phyloP scores from a whole-genome alignment of 169 alveolate species.

The Plasmodium blacklocki region DNA sequence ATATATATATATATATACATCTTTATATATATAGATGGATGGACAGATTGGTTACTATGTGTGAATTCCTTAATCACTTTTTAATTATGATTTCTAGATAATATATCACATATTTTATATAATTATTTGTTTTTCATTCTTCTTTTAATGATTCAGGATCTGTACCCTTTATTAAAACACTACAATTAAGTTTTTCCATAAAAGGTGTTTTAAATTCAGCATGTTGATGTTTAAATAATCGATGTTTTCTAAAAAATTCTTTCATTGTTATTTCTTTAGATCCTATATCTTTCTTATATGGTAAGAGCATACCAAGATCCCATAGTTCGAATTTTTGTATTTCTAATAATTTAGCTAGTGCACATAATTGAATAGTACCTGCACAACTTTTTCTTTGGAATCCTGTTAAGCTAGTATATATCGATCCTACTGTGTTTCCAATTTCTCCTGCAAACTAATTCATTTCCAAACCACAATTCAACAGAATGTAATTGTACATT shows the following conservation, averaged over 20 bases:
- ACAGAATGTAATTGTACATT: conserved; percentile 79
- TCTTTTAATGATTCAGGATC: neutral
- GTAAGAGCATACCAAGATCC: conserved; percentile 85
- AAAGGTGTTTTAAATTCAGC: conserved; percentile 54
- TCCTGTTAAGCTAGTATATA: conserved; percentile 84
- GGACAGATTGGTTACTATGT: no score
- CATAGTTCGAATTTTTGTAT: conserved; percentile 77
- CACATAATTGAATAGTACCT: conserved; percentile 83
- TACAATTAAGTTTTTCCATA: conserved; percentile 48
- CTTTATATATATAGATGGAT: no score
- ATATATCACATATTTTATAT: neutral
- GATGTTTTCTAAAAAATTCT: conserved; percentile 66
- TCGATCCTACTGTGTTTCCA: conserved; percentile 82
- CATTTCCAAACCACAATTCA: conserved; percentile 80
- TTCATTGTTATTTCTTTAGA: conserved; percentile 74
- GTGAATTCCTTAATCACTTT: no score
- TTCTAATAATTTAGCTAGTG: conserved; percentile 80
- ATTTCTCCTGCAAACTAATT: conserved; percentile 84
- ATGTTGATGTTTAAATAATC: conserved; percentile 24
- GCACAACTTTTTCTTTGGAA: conserved; percentile 80
- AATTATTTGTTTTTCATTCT: neutral
- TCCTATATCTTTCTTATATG: conserved; percentile 82
- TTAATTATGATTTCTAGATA: no score
- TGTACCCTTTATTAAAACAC: conserved; percentile 27
- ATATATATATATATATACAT: no score